Evolutionary conservation across 2,329 filamentous ascomycete species (phyloP).

Genomic region (Claviceps monticola): DNA sequence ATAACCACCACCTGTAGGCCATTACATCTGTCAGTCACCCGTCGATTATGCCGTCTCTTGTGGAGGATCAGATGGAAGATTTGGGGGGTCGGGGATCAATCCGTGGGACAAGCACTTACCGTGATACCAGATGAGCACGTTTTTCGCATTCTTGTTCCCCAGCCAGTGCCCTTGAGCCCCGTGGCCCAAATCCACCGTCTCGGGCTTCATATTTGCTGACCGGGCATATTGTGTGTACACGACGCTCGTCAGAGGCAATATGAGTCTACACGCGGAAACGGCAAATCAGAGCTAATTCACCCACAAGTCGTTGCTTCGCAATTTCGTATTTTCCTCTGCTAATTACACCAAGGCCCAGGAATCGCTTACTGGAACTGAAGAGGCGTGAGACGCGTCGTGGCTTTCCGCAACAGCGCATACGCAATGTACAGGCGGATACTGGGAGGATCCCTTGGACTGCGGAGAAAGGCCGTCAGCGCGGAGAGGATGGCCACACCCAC

Average conservation of each 20-base stretch:
- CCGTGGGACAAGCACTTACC: conserved; percentile 5
- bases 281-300: too few species aligned
- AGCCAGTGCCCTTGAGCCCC: conserved; percentile 12
- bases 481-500: conserved; percentile 5
- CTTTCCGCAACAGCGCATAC: conserved; percentile 10
- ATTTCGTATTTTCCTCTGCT: too few species aligned
- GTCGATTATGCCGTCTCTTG: too few species aligned
- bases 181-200: conserved; percentile 10
- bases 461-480: conserved; percentile 7
- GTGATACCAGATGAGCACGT: conserved; percentile 13
- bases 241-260: conserved; percentile 9
- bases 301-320: too few species aligned
- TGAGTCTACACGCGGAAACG: conserved; percentile 2
- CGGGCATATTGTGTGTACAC: conserved; percentile 10
- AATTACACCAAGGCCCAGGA: too few species aligned
- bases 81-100: neutral
- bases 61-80: too few species aligned
- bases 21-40: neutral
- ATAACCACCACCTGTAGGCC: conserved; percentile 9
- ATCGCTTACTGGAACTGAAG: conserved; percentile 10
- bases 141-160: conserved; percentile 9
- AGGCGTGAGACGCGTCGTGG: conserved; percentile 8
- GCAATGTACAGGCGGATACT: conserved; percentile 11
- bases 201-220: conserved; percentile 3
- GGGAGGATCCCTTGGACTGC: conserved; percentile 8